Evolutionary conservation across 164 flowering plant species (phyloP), one percentile per base, ranked within the genome.

Genomic region (Cinnamomum micranthum): DNA sequence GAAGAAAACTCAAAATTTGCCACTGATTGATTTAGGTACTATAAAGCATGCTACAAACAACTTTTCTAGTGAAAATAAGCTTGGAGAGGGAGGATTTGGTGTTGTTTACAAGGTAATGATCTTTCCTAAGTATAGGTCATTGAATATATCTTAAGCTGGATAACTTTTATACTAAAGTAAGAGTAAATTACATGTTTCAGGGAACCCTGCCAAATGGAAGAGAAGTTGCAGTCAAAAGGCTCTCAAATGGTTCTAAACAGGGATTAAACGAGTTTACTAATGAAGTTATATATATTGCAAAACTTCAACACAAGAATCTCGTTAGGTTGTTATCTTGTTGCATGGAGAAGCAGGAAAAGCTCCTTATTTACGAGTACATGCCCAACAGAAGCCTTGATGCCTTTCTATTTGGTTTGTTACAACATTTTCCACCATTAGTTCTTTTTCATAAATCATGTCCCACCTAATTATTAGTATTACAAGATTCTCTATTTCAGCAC

Each of bases 211-310:
- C 23, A 0, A 73, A 82, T 78, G 86, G 85, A 6, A 65, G 67
- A 20, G 81, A 78, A 70, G 72, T 86, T 58, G 87, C 89, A 13
- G 87, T 87, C 3, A 87, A 87, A 74, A 76, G 85, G 77, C 83
- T 87, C 3, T 84, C 84, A 1, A 72, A 50, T 35, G 75, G n/a
- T 55, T 84, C 88, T 0, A 65, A 72, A 24, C 86, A 82, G 71
- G 89, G 89, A 19, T 22, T 75, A 0, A 67, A 76, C 22, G 86
- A 85, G 68, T 82, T 85, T 60, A 82, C 76, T 33, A 86, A 72
- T 65, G 87, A 85, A 58, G 78, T 85, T 10, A 25, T 28, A 27
- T 63, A 84, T 20, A 51, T 85, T 11, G 85, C 82, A 4, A 85
- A 84, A 68, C 88, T 85, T 67, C 85, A 83, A 51, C 89, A 87